Evolutionary conservation across 768 basidiomycete species (phyloP).

Genomic region (Naematelia aurantialba): DNA sequence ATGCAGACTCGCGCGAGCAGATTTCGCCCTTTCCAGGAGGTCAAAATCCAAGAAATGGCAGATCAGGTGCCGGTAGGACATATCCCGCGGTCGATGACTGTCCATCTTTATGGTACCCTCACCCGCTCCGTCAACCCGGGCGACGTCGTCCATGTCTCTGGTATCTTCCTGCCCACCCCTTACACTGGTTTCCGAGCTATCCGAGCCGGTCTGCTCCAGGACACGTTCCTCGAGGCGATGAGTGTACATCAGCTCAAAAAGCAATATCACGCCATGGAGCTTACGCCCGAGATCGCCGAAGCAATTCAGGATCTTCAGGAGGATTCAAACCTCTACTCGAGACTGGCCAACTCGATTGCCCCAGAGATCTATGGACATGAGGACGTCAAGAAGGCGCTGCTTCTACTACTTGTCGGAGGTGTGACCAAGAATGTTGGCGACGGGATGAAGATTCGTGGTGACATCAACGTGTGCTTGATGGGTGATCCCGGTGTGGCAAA

Average conservation of each 20-base stretch:
- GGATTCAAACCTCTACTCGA: conserved; percentile 78
- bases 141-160: conserved; percentile 91
- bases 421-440: conserved; percentile 93
- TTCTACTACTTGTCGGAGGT: conserved; percentile 88
- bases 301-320: conserved; percentile 64
- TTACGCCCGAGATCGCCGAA: conserved; percentile 74
- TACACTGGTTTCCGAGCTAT: conserved; percentile 97
- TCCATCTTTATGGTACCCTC: conserved; percentile 86
- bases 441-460: conserved; percentile 98
- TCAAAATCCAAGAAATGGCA: conserved; percentile 99
- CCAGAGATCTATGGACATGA: conserved; percentile 98
- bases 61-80: conserved; percentile 99
- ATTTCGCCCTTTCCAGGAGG: conserved; percentile 96
- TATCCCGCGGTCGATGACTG: conserved; percentile 95
- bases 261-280: conserved; percentile 91
- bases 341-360: conserved; percentile 87
- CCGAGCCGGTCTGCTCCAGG: conserved; percentile 90
- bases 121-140: conserved; percentile 91
- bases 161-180: conserved; percentile 93
- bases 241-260: conserved; percentile 92
- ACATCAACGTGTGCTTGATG: conserved; percentile 97
- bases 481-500: conserved; percentile 98
- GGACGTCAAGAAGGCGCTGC: conserved; percentile 93
- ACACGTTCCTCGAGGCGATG: conserved; percentile 92
- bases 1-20: conserved; percentile 98